A percentile compares a stretch with the other conserved stretches of the same genome.
Conservation (phyloP, 768 basidiomycete genomes). For the Chalciporus sphaerocephalus region DNA sequence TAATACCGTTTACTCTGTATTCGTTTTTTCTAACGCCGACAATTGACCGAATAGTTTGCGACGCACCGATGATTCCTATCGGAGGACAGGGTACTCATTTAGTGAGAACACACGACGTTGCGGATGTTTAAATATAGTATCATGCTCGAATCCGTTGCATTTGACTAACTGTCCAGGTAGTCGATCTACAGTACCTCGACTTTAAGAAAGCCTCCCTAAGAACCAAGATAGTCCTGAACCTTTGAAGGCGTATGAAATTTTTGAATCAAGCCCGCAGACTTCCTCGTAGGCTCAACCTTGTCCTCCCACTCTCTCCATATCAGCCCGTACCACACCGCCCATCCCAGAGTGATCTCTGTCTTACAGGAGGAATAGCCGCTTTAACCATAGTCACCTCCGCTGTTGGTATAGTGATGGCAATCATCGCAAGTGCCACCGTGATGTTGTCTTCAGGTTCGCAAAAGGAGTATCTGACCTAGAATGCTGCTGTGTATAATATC, state of each 20-base stretch:
- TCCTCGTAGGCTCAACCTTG: too few relatives aligned
- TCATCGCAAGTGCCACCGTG: too few relatives aligned
- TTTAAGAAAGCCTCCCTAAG: too few relatives aligned
- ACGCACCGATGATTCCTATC: neutral
- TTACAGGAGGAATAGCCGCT: constrained; percentile 12
- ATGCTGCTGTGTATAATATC: constrained; percentile 9
- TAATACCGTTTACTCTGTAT: neutral
- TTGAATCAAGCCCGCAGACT: too few relatives aligned
- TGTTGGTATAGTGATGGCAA: constrained; percentile 10
- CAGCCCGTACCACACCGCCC: too few relatives aligned
- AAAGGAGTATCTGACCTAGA: constrained; percentile 9
- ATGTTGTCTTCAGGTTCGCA: constrained; percentile 12
- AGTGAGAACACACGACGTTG: too few relatives aligned
- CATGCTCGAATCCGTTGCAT: neutral
- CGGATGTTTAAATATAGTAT: neutral
- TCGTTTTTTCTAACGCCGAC: constrained; percentile 1
- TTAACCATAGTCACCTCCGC: constrained; percentile 11
- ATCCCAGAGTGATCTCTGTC: neutral
- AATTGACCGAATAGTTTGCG: neutral
- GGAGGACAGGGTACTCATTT: neutral
- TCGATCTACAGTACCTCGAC: too few relatives aligned
- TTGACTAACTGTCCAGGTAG: neutral
- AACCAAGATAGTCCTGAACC: too few relatives aligned
- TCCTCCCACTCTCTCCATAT: too few relatives aligned
- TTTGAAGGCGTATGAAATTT: too few relatives aligned